phyloP scores from a whole-genome alignment of 257 asterid genomes.

The Solanum bulbocastanum region DNA sequence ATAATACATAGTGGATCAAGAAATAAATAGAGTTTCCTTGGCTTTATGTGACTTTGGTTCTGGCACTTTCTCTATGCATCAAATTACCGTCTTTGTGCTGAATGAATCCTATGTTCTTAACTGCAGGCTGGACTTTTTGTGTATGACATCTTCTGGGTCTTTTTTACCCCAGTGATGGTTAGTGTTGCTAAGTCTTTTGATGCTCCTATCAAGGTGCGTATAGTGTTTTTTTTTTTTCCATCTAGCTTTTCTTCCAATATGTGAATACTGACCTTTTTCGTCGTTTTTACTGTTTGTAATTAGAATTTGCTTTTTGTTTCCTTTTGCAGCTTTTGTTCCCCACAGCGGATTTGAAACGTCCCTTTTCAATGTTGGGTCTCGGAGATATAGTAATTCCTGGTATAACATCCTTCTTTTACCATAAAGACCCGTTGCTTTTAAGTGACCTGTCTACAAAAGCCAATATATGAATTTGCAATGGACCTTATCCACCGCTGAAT shows the following conservation, averaged over 20 bases:
- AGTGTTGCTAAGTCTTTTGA: conserved; percentile 95
- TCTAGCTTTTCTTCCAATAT: not conserved
- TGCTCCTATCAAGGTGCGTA: conserved; percentile 83
- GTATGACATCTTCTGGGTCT: conserved; percentile 95
- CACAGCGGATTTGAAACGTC: conserved; percentile 67
- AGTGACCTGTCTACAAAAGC: not conserved
- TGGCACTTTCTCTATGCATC: not conserved
- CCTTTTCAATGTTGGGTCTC: conserved; percentile 97
- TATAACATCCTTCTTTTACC: conserved; percentile 5
- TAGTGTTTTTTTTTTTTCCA: not conserved
- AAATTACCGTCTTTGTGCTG: not conserved
- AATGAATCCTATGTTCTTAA: not conserved
- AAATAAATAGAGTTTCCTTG: not conserved
- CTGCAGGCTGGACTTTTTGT: conserved; percentile 91
- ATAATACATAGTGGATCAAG: not conserved
- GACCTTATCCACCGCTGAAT: not conserved
- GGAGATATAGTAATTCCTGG: conserved; percentile 99
- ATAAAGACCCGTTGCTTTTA: not conserved
- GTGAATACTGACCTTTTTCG: not conserved
- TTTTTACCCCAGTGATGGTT: conserved; percentile 97
- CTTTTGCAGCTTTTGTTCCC: conserved; percentile 87
- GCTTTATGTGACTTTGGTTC: not conserved
- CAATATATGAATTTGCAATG: not conserved
- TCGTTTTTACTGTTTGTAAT: not conserved
- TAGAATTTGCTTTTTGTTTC: not conserved